A percentile compares a stretch with the other conserved stretches of the same genome.
These are phyloP conservation scores for Talaromyces thailandensis DNA, from an alignment of 495 filamentous ascomycete genomes.

Conservation along the genomic window DNA sequence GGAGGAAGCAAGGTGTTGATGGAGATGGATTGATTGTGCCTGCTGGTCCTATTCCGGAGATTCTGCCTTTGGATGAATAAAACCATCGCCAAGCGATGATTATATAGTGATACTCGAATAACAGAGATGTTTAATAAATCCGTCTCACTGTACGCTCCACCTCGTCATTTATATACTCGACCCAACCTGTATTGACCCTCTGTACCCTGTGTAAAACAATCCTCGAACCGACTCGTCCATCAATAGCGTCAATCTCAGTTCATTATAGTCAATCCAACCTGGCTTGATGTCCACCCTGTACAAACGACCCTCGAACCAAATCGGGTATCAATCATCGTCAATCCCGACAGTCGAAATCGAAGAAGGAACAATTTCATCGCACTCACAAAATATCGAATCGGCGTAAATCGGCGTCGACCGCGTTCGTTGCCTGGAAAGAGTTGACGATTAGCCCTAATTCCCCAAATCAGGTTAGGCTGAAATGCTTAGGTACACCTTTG, in stretches of 20 bases:
- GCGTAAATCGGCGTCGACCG: too few species aligned
- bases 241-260: background rate
- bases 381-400: too few species aligned
- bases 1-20: background rate
- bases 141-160: background rate
- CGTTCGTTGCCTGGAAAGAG: background rate
- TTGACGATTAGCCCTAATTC: background rate
- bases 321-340: too few species aligned
- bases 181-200: background rate
- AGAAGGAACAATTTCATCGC: too few species aligned
- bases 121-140: background rate
- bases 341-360: too few species aligned
- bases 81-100: background rate
- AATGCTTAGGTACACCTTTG: background rate
- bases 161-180: background rate
- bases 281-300: too few species aligned
- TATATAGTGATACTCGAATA: background rate
- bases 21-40: background rate
- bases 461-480: background rate
- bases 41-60: background rate
- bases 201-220: background rate
- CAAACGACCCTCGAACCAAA: too few species aligned
- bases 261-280: too few species aligned
- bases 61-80: background rate
- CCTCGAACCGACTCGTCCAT: background rate